Evolutionary conservation across 305 asterid genomes (phyloP).

Genomic region (Solanum hybrid): DNA sequence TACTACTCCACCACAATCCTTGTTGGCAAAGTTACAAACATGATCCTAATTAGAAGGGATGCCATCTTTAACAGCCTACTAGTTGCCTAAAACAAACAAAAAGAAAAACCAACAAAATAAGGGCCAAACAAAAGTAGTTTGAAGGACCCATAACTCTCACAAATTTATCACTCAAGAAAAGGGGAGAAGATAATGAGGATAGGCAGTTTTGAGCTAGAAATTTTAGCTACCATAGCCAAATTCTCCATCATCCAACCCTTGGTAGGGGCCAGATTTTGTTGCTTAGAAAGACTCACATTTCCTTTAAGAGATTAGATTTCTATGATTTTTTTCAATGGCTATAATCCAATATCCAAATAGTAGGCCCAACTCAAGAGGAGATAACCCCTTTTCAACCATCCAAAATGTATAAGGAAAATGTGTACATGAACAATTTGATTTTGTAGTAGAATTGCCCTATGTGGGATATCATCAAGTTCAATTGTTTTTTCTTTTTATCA

Average conservation of each 20-base stretch:
- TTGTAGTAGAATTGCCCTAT: neutral
- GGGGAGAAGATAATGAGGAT: constrained; percentile 21
- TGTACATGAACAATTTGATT: neutral
- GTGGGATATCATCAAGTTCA: neutral
- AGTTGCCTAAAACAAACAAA: neutral
- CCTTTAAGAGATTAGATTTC: neutral
- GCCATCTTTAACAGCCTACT: neutral
- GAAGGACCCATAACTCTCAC: neutral
- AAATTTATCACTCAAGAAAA: neutral
- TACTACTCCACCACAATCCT: neutral
- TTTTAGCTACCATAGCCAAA: constrained; percentile 13
- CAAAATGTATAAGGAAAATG: neutral
- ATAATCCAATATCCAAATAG: neutral
- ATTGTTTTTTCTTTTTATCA: neutral
- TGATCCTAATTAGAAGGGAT: neutral
- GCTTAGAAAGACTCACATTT: neutral
- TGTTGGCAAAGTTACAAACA: neutral
- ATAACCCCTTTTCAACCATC: neutral
- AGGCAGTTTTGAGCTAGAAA: constrained; percentile 11
- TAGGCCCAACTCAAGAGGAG: neutral
- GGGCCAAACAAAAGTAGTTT: neutral
- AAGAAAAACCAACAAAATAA: neutral
- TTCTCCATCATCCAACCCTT: neutral
- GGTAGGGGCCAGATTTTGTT: neutral
- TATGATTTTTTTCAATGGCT: neutral